Percentiles rank a stretch among this genome's conserved stretches.
phyloP scores from a whole-genome alignment of 2,329 filamentous ascomycete species.

The Stromatinia cepivora region DNA sequence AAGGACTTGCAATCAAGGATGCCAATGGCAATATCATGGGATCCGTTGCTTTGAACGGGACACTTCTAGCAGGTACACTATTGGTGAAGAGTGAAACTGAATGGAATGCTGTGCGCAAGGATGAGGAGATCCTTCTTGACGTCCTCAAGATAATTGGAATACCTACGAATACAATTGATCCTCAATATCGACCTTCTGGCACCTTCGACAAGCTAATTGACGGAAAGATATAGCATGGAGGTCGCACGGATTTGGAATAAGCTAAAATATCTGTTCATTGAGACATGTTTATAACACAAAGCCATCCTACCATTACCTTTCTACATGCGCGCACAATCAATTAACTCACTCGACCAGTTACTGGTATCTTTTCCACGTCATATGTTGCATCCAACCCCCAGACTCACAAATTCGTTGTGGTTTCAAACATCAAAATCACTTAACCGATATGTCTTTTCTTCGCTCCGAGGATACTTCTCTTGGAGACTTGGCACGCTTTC shows the following conservation, averaged over 20 bases:
- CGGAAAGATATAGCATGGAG: slow-evolving; percentile 2
- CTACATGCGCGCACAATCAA: not conserved
- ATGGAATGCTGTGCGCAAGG: slow-evolving; percentile 53
- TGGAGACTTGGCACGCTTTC: not conserved
- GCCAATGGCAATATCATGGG: slow-evolving; percentile 33
- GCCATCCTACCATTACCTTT: not conserved
- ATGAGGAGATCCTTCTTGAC: slow-evolving; percentile 45
- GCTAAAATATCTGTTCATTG: not conserved
- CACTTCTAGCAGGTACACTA: slow-evolving; percentile 62
- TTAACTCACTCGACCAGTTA: not conserved
- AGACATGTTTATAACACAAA: not conserved
- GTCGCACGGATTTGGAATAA: not conserved
- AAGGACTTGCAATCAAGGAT: slow-evolving; percentile 46
- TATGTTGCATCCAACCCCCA: not conserved
- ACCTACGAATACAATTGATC: not conserved
- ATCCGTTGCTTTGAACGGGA: slow-evolving; percentile 55
- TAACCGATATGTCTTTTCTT: not conserved
- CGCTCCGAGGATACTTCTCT: not conserved
- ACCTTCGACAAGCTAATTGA: not conserved
- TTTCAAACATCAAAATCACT: not conserved
- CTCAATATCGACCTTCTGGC: not conserved
- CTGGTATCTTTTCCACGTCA: not conserved
- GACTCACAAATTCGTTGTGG: not conserved
- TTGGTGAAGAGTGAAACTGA: slow-evolving; percentile 60
- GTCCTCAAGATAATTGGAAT: slow-evolving; percentile 43